A percentile compares a stretch with the other conserved stretches of the same genome.
Conservation (phyloP, 2,329 filamentous ascomycete genomes). For the Chrysosporium keratinophilum region DNA sequence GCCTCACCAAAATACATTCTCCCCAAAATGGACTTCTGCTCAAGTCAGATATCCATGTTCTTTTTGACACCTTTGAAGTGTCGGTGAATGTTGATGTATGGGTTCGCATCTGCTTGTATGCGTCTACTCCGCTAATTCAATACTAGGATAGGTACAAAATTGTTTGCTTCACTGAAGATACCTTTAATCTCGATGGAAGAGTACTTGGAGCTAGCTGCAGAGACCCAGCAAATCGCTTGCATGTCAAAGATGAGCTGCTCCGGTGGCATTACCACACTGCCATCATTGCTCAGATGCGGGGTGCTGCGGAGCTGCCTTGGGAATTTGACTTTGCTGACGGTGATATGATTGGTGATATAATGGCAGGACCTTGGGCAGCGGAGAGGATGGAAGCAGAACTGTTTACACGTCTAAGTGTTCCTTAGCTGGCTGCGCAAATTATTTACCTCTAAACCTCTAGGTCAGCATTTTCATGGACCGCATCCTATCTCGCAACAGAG, state of each 20-base stretch:
- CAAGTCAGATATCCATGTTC: background rate
- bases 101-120: background rate
- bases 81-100: slow-evolving; percentile 21
- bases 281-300: slow-evolving; percentile 18
- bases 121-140: background rate
- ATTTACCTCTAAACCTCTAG: too few relatives aligned
- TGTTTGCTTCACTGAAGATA: slow-evolving; percentile 16
- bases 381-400: slow-evolving; percentile 23
- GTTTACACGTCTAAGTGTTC: slow-evolving; percentile 17
- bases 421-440: too few relatives aligned
- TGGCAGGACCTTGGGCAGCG: slow-evolving; percentile 45
- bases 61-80: slow-evolving; percentile 20
- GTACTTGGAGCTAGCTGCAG: background rate
- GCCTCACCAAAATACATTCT: slow-evolving; percentile 19
- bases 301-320: background rate
- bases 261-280: slow-evolving; percentile 20
- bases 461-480: too few relatives aligned
- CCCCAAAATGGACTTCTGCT: slow-evolving; percentile 8
- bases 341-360: slow-evolving; percentile 23
- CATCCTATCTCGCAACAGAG: background rate
- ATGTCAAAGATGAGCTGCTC: slow-evolving; percentile 17
- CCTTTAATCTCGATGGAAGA: background rate
- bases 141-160: slow-evolving; percentile 19
- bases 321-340: slow-evolving; percentile 17
- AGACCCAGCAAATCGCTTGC: background rate